These are phyloP conservation scores for Trichoderma atrobrunneum DNA, from an alignment of 2,329 filamentous ascomycete genomes.

Conservation along the genomic window DNA sequence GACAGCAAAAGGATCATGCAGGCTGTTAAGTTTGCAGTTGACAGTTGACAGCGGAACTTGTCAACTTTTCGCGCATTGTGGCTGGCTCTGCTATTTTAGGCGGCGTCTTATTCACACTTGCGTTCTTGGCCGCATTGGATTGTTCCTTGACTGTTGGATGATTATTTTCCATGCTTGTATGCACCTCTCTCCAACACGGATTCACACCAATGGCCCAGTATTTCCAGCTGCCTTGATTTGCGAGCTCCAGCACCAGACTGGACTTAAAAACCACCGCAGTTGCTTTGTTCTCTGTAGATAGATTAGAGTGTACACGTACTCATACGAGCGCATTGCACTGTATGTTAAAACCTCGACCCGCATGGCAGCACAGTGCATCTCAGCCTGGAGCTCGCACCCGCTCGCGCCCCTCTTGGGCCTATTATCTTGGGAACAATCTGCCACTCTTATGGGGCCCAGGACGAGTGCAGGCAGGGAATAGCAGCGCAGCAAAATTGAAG, in stretches of 20 bases:
- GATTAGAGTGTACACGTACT: background rate
- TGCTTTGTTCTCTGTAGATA: background rate
- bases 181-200: background rate
- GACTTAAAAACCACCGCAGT: background rate
- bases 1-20: background rate
- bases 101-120: background rate
- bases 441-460: conserved; percentile 14
- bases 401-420: conserved; percentile 10
- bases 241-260: background rate
- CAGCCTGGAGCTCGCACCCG: background rate
- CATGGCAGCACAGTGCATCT: conserved; percentile 5
- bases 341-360: background rate
- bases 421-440: conserved; percentile 17
- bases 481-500: conserved; percentile 9
- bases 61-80: background rate
- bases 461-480: conserved; percentile 13
- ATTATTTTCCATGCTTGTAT: background rate
- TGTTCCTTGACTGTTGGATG: background rate
- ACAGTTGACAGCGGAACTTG: background rate
- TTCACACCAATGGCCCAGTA: background rate
- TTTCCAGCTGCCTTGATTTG: background rate
- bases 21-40: background rate
- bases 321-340: background rate
- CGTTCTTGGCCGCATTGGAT: background rate
- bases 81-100: background rate